Evolutionary conservation across 2,329 filamentous ascomycete genomes (phyloP).

Genomic region (Samsoniella hepiali): DNA sequence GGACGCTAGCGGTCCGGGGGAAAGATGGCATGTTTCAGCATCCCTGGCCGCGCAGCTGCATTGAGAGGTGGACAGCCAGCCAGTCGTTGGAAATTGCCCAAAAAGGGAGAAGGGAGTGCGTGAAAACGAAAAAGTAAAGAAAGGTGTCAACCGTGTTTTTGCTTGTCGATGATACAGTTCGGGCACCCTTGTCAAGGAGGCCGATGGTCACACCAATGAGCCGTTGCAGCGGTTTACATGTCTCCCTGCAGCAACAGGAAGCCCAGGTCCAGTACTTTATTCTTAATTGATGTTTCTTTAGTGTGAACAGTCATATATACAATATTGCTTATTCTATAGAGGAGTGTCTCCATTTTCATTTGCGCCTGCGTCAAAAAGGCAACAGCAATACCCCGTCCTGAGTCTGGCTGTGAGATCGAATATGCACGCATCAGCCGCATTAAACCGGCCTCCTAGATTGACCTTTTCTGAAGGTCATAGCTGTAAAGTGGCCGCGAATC

Average conservation of each 20-base stretch:
- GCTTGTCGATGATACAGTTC: neutral
- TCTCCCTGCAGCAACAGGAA: neutral
- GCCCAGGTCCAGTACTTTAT: neutral
- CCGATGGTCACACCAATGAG: neutral
- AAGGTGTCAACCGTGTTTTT: neutral
- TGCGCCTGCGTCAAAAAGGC: neutral
- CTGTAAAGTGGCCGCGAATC: neutral
- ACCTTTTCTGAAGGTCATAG: neutral
- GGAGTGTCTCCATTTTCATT: neutral
- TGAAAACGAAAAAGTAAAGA: neutral
- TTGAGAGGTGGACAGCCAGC: too few relatives aligned
- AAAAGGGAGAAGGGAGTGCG: neutral
- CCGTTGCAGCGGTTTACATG: neutral
- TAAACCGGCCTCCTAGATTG: neutral
- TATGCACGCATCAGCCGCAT: neutral
- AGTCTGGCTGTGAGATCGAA: neutral
- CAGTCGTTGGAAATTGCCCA: too few relatives aligned
- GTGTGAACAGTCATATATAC: neutral
- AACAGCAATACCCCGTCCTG: neutral
- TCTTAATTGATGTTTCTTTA: neutral
- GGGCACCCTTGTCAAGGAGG: neutral
- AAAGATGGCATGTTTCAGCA: conserved; percentile 9
- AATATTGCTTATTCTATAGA: neutral
- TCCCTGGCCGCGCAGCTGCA: neutral
- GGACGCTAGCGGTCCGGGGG: neutral